Percentiles rank a stretch among this genome's conserved stretches.
These are phyloP conservation scores for Polymyxa betae DNA, from an alignment of 208 protist genomes.

Conservation along the genomic window DNA sequence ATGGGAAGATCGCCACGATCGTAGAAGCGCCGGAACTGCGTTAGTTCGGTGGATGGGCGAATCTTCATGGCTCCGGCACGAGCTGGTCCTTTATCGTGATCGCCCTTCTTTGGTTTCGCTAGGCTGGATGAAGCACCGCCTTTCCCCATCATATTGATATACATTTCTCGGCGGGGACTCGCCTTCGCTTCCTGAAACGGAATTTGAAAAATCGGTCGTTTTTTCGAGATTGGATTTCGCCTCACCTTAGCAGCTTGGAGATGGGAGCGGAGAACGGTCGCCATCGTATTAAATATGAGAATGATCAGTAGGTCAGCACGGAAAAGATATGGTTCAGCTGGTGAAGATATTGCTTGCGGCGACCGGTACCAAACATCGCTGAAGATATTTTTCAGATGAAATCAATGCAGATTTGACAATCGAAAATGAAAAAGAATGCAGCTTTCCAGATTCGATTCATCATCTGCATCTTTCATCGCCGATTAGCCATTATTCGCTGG, in stretches of 20 bases:
- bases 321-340: no score
- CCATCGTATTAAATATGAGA: no score
- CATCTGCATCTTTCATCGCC: no score
- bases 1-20: slow-evolving; percentile 95
- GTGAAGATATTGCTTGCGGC: no score
- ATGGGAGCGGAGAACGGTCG: not conserved
- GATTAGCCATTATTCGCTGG: no score
- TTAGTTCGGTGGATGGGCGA: slow-evolving; percentile 64
- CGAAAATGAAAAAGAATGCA: no score
- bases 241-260: not conserved
- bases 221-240: not conserved
- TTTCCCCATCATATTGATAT: slow-evolving; percentile 17
- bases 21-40: slow-evolving; percentile 95
- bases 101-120: not conserved
- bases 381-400: no score
- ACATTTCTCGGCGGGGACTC: slow-evolving; percentile 27
- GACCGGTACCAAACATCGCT: no score
- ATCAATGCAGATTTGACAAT: no score
- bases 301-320: no score
- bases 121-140: not conserved
- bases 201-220: not conserved
- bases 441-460: no score
- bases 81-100: slow-evolving; percentile 12
- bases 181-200: not conserved
- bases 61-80: slow-evolving; percentile 27